Percentiles rank a stretch among this genome's conserved stretches.
Conservation (phyloP, 495 filamentous ascomycete species). For the Neurospora sp. region DNA sequence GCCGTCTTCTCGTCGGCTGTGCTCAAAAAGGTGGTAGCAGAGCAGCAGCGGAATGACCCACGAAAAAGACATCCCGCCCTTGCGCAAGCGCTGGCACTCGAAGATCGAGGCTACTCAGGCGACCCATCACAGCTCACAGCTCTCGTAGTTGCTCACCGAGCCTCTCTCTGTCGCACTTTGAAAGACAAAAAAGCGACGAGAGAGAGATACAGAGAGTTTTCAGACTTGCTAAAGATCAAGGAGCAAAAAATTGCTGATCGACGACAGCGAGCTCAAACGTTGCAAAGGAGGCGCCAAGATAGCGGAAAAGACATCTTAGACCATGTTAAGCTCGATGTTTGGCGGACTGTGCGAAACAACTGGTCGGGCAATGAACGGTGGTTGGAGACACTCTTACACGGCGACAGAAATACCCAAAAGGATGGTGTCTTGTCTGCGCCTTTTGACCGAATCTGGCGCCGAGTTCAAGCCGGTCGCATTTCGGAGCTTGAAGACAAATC, state of each 20-base stretch:
- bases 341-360: conserved; percentile 50
- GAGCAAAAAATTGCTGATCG: conserved; percentile 31
- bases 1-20: conserved; percentile 71
- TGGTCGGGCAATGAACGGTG: conserved; percentile 67
- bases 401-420: conserved; percentile 45
- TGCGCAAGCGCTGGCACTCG: conserved; percentile 52
- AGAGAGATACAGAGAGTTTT: conserved; percentile 45
- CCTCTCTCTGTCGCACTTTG: conserved; percentile 44
- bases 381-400: conserved; percentile 55
- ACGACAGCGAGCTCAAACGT: conserved; percentile 29
- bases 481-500: conserved; percentile 37
- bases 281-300: conserved; percentile 3
- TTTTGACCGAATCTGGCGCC: conserved; percentile 58
- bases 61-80: conserved; percentile 27
- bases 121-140: conserved; percentile 53
- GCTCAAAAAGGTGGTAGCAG: conserved; percentile 54
- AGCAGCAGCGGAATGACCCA: conserved; percentile 25
- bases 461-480: conserved; percentile 44
- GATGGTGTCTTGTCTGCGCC: conserved; percentile 54
- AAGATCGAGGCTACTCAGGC: conserved; percentile 45
- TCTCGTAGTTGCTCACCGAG: conserved; percentile 63
- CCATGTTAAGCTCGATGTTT: conserved; percentile 30
- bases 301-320: conserved; percentile 20
- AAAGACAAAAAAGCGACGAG: conserved; percentile 45
- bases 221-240: conserved; percentile 44